Percentiles rank a stretch among this genome's conserved stretches.
Conservation (phyloP, 2,329 filamentous ascomycete species). For the Epichloe coenophiala region DNA sequence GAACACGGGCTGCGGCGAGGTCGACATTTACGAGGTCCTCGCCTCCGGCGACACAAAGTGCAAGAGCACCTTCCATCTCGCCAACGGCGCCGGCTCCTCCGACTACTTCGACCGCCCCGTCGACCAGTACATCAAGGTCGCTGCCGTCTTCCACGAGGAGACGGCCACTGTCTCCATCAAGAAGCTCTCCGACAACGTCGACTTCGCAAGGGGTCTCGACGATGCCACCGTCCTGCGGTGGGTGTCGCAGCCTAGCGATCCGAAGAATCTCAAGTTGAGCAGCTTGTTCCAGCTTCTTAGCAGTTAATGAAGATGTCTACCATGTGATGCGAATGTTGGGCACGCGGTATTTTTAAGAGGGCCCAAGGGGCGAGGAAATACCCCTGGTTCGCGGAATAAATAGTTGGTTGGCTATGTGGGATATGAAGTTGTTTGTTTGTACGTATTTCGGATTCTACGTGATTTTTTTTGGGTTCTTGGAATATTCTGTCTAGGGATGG, state of each 20-base stretch:
- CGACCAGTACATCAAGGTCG: conserved; percentile 45
- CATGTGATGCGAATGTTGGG: not conserved
- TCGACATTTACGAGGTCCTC: conserved; percentile 63
- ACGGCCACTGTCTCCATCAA: conserved; percentile 42
- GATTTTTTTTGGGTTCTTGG: not conserved
- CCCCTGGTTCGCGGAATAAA: no score
- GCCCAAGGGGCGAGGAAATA: no score
- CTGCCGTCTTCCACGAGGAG: conserved; percentile 43
- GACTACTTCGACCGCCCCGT: conserved; percentile 60
- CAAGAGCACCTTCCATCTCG: conserved; percentile 58
- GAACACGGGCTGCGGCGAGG: conserved; percentile 55
- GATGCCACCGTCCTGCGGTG: conserved; percentile 23
- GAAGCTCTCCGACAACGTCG: conserved; percentile 27
- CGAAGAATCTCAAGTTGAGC: conserved; percentile 5
- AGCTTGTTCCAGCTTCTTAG: conserved; percentile 12
- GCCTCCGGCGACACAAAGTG: conserved; percentile 48
- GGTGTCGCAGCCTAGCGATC: conserved; percentile 12
- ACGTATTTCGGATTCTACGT: not conserved
- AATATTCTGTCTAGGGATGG: not conserved
- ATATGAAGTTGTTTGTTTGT: not conserved
- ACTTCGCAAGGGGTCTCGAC: conserved; percentile 27
- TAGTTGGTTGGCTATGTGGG: no score
- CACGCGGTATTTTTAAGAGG: no score
- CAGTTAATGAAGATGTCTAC: no score
- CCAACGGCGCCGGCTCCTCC: conserved; percentile 49